Conservation (phyloP, 2,329 filamentous ascomycete species). For the Rasamsonia emersonii region DNA sequence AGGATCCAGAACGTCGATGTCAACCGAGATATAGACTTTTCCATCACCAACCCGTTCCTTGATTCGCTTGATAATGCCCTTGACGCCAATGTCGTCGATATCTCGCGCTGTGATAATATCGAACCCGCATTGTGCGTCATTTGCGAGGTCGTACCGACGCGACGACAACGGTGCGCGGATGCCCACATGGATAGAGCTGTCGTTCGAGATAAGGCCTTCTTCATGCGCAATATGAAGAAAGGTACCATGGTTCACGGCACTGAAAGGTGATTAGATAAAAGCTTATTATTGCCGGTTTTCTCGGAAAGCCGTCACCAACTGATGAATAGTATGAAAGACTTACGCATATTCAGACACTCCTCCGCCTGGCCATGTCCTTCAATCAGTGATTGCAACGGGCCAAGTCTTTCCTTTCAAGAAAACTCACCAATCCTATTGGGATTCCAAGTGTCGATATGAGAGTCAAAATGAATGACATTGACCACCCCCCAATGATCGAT, state of each 20-base stretch:
- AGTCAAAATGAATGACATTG: slow-evolving; percentile 45
- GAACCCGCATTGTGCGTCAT: slow-evolving; percentile 53
- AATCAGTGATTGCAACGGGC: too few relatives aligned
- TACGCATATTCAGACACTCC: too few relatives aligned
- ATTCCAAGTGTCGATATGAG: slow-evolving; percentile 45
- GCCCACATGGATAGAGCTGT: slow-evolving; percentile 53
- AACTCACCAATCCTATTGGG: slow-evolving; percentile 41
- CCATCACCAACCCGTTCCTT: slow-evolving; percentile 43
- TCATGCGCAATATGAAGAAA: slow-evolving; percentile 56
- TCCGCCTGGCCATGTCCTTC: too few relatives aligned
- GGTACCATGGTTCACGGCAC: slow-evolving; percentile 53
- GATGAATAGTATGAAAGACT: too few relatives aligned
- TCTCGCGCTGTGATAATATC: slow-evolving; percentile 48
- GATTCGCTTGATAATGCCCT: slow-evolving; percentile 36
- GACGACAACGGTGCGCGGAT: slow-evolving; percentile 48
- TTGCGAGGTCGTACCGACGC: slow-evolving; percentile 43
- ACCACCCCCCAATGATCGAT: slow-evolving; percentile 42
- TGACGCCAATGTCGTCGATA: slow-evolving; percentile 37
- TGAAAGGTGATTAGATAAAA: slow-evolving; percentile 12
- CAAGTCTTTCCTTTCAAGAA: background rate
- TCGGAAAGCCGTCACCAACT: too few relatives aligned
- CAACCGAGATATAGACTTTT: slow-evolving; percentile 46
- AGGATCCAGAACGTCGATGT: slow-evolving; percentile 46
- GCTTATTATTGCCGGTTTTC: too few relatives aligned
- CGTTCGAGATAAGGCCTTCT: slow-evolving; percentile 50